Base-by-base conservation (phyloP, 1,139 yeast genomes). In the Magnusiomyces magnusii region DNA sequence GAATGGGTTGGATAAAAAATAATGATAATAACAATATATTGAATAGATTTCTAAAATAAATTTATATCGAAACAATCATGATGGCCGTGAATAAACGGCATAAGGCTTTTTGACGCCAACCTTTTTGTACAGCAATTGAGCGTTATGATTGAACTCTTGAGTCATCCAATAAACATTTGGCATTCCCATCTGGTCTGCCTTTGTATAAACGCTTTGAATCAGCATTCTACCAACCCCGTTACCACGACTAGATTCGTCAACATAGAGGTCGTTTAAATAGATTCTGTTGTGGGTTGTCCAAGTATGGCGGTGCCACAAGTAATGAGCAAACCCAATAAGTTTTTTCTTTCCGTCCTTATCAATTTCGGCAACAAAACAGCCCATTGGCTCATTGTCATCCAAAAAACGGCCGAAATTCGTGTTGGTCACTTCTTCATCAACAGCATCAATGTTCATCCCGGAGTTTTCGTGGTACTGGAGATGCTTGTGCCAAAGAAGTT, bases 121-220 rank as follows among this genome's bases (percentile, higher is more conserved):
- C 64, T 79, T 82, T 19, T 81, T 77, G 66, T 82, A 82, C 65
- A 82, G 73, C 66, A 82, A 66, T 67, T 82, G 86, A 2, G 86
- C 86, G 39, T 84, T 69, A 66, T 82, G 85, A 68, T 82, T 82
- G 59, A 76, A 79, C 60, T 74, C 73, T 62, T 80, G 83, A 1
- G 86, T 82, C 59, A 72, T 72, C 86, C 86, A 82, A 68, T 82
- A 82, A 42, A 80, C 81, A 58, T 76, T 76, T 21, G 70, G 71
- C 3, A 13, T 10, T 50, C 77, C 73, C 56, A 75, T 64, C 60
- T 71, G 71, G 62, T 82, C 84, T 2, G 83, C 81, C 62, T 78
- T 80, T 0, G 60, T 64, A 62, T 79, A 82, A 17, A 81, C 79
- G 59, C 69, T 76, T 59, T 69, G 76, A 63, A 81, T 80, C 58